Evolutionary conservation across 2,329 filamentous ascomycete genomes (phyloP), one percentile per base, ranked within the genome.

Genomic region (Colletotrichum plurivorum): DNA sequence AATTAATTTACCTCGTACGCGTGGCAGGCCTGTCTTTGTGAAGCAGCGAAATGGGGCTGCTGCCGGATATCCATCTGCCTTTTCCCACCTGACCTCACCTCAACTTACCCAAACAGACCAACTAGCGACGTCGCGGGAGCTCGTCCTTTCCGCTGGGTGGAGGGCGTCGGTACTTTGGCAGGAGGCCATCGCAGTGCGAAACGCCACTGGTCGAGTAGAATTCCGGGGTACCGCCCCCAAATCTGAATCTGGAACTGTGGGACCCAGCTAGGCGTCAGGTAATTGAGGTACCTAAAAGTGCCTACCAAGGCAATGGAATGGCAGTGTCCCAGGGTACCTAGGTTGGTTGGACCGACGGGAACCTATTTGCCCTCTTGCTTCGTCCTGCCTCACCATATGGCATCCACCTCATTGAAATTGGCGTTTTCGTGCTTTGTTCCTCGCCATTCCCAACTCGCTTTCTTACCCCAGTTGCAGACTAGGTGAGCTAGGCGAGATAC

Each of bases 211-310:
- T 18, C 22, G 41, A 46, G 53, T 43, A 13, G 13, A 45, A 51
- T 65, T 31, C 66, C 9, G 66, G 61, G 61, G 61, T 55, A 54
- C 61, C 52, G 18, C 48, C 63, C 56, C 56, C 56, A 66, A 25
- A 25, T 25, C 22, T 25, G 22, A 61, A 54, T 54, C 49, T 60
- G 61, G 49, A 61, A 41, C 25, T 53, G 41, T 41, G 56, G 63
- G 51, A 61, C 56, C 36, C 31, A 18, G 22, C 22, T 5, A 25
- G 22, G 22, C 22, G 22, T 25, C 22, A 25, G 22, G 22, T 25
- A 25, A 25, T 25, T 25, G 18, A 43, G 16, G 43, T 25, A 9
- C 16, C 20, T 5, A 25, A 25, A 25, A 25, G n/a, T n/a, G n/a
- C n/a, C n/a, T n/a, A n/a, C n/a, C n/a, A n/a, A n/a, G n/a, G n/a